Base-by-base conservation (phyloP, 768 basidiomycete genomes). In the Postia placenta region DNA sequence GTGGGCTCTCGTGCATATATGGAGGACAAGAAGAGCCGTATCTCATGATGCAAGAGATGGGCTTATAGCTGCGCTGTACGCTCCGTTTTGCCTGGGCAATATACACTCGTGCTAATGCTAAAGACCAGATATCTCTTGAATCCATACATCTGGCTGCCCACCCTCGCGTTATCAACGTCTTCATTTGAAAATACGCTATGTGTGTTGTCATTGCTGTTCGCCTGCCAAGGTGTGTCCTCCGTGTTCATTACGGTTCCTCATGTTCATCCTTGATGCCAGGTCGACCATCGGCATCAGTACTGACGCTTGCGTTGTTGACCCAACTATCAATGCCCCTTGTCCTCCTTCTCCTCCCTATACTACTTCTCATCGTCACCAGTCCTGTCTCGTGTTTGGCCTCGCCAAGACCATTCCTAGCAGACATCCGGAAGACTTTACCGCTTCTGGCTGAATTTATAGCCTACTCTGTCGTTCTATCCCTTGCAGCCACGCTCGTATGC, bases 81-180 rank as follows among this genome's bases (percentile, higher is more conserved):
- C n/a, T 45, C 23, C 24, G 40, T 15, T 24, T 14, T 4, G 15
- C 14, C n/a, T 38, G 12, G 36, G 14, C 42, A 20, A 5, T 14
- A 6, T 35, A 23, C 17, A 45, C 36, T 36, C 25, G 43, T 50
- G 17, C 35, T 41, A 15, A 30, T 7, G 22, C 43, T 62, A 37
- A 57, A 22, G 47, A 44, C 17, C 57, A 96, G 92, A 40, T 94
- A 86, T 66, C 78, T 96, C 17, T 65, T 95, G 43, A 96, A 98
- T 57, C 96, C 96, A 2, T 96, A 96, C 64, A 67, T 88, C 6
- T 64, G 95, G 49, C 71, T 92, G 1, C 81, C 93, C 0, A 83
- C 81, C 25, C 70, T 95, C 5, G 87, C 92, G 0, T 70, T 83
- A 11, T 94, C 94, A 0, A 90, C 90, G 0, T 86, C 91, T 0